Base-by-base conservation (phyloP, 495 filamentous ascomycete species). In the Trichodelitschia bisporula region DNA sequence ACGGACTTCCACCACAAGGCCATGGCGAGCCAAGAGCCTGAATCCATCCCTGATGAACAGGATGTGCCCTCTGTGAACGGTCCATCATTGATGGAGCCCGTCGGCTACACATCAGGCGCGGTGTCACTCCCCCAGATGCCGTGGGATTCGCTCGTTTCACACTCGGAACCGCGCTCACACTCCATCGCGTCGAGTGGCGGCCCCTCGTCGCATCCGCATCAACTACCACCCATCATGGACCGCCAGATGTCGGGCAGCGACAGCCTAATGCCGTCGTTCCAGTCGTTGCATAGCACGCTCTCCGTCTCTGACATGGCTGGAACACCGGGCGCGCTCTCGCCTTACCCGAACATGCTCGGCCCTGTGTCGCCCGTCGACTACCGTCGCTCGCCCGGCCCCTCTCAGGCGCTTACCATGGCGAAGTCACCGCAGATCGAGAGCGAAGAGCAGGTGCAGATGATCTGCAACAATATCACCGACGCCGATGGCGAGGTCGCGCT, bases 1-100 rank as follows among this genome's bases (percentile, higher is more conserved):
- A 86, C 89, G 48, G 79, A 95, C 55, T 74, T 95, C 51, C 89
- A 90, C 58, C 80, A 93, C 55, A 90, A 92, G 57, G 84, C 86
- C 21, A 83, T 79, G 57, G 75, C 66, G 35, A 61, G 59, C 40
- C 69, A 74, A 47, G 55, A 64, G 42, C 77, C 73, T 50, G 72
- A 80, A 39, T 56, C 62, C 42, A 33, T 32, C 31, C 40, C 34
- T 24, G 71, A 71, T 43, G 63, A 67, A 39, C 65, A 71, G 19
- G 64, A 68, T 48, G 57, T 71, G 36, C 79, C 76, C 46, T 71
- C 83, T 29, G 65, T 73, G 25, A 72, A 64, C 40, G 53, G 45
- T 15, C 48, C 49, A 4, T 44, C 51, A 13, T 32, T 55, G 21
- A 39, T 56, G 18, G 53, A 55, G 34, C 47, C 48, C 2, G 40